Evolutionary conservation across 257 asterid species (phyloP).

Genomic region (Jacaranda mimosifolia): DNA sequence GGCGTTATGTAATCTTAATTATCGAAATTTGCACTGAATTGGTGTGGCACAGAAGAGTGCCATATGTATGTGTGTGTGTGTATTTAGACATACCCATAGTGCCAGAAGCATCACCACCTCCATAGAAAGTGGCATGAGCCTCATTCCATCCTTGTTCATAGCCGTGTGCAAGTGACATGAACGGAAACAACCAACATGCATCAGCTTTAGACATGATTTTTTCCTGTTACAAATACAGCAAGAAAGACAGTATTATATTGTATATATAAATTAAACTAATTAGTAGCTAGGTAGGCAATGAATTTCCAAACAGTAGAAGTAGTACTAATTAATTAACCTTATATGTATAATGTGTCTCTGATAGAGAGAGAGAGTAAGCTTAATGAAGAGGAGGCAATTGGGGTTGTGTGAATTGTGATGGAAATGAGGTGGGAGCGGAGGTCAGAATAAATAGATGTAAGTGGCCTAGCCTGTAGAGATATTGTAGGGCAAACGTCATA

Average conservation of each 20-base stretch:
- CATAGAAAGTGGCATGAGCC: conserved; percentile 76
- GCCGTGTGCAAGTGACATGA: conserved; percentile 31
- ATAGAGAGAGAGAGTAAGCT: no score
- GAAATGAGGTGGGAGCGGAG: background rate
- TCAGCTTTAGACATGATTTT: conserved; percentile 33
- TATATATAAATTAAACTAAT: no score
- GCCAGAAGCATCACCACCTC: conserved; percentile 74
- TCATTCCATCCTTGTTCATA: conserved; percentile 59
- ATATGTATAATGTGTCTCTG: no score
- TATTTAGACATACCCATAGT: conserved; percentile 56
- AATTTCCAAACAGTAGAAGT: no score
- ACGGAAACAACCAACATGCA: conserved; percentile 21
- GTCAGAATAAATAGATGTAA: background rate
- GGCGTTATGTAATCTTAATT: no score
- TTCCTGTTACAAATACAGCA: background rate
- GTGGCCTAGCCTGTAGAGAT: no score
- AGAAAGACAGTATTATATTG: background rate
- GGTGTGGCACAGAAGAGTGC: background rate
- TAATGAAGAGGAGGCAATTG: no score
- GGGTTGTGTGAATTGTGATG: background rate
- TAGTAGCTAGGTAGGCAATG: no score
- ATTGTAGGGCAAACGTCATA: no score
- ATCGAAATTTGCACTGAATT: no score
- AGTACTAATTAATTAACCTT: no score
- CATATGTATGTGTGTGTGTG: no score